A percentile compares a stretch with the other conserved stretches of the same genome.
Conservation (phyloP, 164 flowering plant species). For the Aristolochia fimbriata region DNA sequence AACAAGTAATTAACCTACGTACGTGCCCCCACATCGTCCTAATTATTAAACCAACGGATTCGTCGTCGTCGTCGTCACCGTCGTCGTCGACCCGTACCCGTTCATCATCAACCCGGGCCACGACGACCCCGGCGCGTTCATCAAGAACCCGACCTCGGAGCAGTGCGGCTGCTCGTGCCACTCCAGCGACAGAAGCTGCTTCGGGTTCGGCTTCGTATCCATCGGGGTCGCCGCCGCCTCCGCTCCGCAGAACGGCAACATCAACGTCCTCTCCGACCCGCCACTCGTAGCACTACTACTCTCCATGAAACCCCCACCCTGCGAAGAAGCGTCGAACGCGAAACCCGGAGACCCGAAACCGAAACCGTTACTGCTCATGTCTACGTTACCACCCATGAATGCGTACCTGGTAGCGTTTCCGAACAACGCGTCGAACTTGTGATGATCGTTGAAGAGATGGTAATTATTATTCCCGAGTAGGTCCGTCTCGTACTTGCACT, state of each 20-base stretch:
- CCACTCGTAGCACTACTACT: too few relatives aligned
- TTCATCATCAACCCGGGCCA: slow-evolving; percentile 2
- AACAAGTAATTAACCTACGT: too few relatives aligned
- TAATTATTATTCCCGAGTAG: not conserved
- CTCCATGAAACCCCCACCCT: too few relatives aligned
- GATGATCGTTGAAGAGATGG: not conserved
- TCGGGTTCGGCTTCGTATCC: not conserved
- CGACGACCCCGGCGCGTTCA: not conserved
- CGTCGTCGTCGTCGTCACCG: not conserved
- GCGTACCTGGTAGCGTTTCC: not conserved
- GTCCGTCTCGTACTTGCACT: not conserved
- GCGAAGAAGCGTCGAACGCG: too few relatives aligned
- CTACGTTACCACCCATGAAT: not conserved
- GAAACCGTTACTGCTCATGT: not conserved
- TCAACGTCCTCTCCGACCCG: not conserved
- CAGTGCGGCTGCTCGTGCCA: not conserved
- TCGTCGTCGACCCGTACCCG: not conserved
- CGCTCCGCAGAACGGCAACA: not conserved
- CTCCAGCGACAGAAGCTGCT: not conserved
- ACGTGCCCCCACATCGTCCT: too few relatives aligned
- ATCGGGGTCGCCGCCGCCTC: not conserved
- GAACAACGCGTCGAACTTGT: not conserved
- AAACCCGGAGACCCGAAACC: too few relatives aligned
- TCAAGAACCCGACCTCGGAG: not conserved
- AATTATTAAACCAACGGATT: not conserved